Conservation (phyloP, 1,284 basidiomycete genomes). For the Volvariella surrecta region DNA sequence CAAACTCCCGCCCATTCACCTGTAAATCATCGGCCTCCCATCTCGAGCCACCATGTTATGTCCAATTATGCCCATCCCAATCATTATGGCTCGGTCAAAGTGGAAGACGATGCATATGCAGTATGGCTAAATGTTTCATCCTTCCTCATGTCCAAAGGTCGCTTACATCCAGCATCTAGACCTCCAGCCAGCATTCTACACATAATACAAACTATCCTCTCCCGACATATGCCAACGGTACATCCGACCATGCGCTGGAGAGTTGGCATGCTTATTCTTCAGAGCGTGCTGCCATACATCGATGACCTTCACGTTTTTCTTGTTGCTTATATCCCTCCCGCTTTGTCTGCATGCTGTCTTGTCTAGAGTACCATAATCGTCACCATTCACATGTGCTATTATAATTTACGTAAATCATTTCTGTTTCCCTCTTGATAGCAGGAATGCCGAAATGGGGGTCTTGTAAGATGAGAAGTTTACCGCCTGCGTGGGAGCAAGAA, state of each 20-base stretch:
- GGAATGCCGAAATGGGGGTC: neutral
- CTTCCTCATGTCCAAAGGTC: neutral
- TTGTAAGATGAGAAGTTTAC: conserved; percentile 1
- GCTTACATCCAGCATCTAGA: conserved; percentile 13
- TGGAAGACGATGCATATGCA: conserved; percentile 58
- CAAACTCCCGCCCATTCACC: conserved; percentile 33
- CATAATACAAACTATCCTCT: conserved; percentile 27
- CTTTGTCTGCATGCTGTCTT: neutral
- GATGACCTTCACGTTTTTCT: conserved; percentile 22
- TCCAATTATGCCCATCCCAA: conserved; percentile 27
- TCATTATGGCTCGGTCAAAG: conserved; percentile 43
- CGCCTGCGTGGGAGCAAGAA: conserved; percentile 1
- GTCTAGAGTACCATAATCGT: neutral
- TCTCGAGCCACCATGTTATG: conserved; percentile 27
- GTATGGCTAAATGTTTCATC: conserved; percentile 26
- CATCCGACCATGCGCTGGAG: conserved; percentile 35
- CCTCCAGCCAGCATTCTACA: conserved; percentile 25
- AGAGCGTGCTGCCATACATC: conserved; percentile 49
- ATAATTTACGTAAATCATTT: neutral
- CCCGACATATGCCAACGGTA: conserved; percentile 35
- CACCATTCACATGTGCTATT: neutral
- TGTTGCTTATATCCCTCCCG: neutral
- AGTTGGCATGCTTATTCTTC: conserved; percentile 57
- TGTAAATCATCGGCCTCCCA: conserved; percentile 32
- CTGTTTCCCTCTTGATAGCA: conserved; percentile 1